Percentiles rank a stretch among this genome's conserved stretches.
Conservation (phyloP, 2,329 filamentous ascomycete species). For the Coniochaeta pulveracea region DNA sequence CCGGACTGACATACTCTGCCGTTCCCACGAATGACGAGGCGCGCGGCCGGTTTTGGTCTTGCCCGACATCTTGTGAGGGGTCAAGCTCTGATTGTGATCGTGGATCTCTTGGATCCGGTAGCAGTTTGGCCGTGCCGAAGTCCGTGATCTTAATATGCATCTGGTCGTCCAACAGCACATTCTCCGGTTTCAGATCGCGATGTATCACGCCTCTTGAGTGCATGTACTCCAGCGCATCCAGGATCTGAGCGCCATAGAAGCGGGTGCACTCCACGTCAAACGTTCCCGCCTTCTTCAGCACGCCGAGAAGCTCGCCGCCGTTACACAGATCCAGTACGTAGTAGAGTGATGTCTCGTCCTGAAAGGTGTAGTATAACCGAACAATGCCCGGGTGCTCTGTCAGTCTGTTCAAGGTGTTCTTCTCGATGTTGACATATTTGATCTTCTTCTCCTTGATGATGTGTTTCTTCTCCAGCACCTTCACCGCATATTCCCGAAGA, state of each 20-base stretch:
- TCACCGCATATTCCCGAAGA: slow-evolving; percentile 92
- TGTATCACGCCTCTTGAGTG: slow-evolving; percentile 93
- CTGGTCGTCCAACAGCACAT: slow-evolving; percentile 85
- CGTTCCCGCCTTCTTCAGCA: slow-evolving; percentile 85
- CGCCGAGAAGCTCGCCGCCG: slow-evolving; percentile 82
- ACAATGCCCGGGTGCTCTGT: slow-evolving; percentile 96
- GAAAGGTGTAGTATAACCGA: slow-evolving; percentile 95
- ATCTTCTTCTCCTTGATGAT: slow-evolving; percentile 99
- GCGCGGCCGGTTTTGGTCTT: slow-evolving; percentile 39
- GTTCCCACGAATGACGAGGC: slow-evolving; percentile 95
- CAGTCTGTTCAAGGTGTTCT: slow-evolving; percentile 90
- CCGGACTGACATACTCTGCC: slow-evolving; percentile 94
- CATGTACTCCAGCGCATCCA: slow-evolving; percentile 97
- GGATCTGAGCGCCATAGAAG: slow-evolving; percentile 91
- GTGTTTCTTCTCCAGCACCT: slow-evolving; percentile 94
- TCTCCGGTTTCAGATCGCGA: slow-evolving; percentile 92
- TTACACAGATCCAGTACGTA: slow-evolving; percentile 92
- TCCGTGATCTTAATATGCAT: slow-evolving; percentile 99
- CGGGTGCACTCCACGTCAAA: slow-evolving; percentile 91
- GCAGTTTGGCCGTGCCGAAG: slow-evolving; percentile 93
- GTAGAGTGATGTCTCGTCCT: slow-evolving; percentile 91
- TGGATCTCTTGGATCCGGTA: slow-evolving; percentile 46
- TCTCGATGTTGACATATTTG: slow-evolving; percentile 99
- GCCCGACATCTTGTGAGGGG: slow-evolving; percentile 18
- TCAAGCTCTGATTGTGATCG: slow-evolving; percentile 28